Evolutionary conservation across 169 alveolate genomes (phyloP), one percentile per base, ranked within the genome.

Genomic region (Eimeria brunetti): DNA sequence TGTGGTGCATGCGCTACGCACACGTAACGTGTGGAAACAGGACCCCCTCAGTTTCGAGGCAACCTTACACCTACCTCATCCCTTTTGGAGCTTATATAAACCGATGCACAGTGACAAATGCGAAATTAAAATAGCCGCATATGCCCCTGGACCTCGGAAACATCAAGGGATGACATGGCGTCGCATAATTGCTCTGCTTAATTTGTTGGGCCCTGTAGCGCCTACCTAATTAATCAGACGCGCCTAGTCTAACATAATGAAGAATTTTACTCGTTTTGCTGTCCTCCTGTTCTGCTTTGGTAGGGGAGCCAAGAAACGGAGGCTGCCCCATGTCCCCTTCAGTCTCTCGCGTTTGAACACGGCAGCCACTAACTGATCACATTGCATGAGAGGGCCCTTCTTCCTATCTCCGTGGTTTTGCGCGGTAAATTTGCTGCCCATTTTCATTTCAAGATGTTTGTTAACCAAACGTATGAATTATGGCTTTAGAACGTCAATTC

Each of bases 261-360:
- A 44, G 27, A 49, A 78, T 46, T 78, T 49, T 41, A 5, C 7
- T 27, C 24, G 62, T 24, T 46, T 46, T 9, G 44, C 24, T 41
- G 62, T 49, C 12, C 41, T 27, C 46, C 62, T 9, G 67, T 46
- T 78, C 88, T 44, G 81, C 81, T 78, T 49, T n/a, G 38, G 38
- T 78, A 49, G 64, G 88, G 62, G 41, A 78, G 62, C 88, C 67
- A 46, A 14, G 67, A 46, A 49, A 64, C 18, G 62, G 88, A 46
- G 67, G 88, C 88, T 44, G 88, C 88, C 88, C 88, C 88, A 78
- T 9, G 88, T 78, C 88, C 88, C 88, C 88, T 78, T 78, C 67
- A n/a, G 88, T 44, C 88, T 44, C 88, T 27, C 81, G 53, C 22
- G 88, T 78, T 6, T 78, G 67, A 78, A 46, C 62, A 78, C 67